Conservation (phyloP, 2,329 filamentous ascomycete genomes). For the Lecanicillium sp. region DNA sequence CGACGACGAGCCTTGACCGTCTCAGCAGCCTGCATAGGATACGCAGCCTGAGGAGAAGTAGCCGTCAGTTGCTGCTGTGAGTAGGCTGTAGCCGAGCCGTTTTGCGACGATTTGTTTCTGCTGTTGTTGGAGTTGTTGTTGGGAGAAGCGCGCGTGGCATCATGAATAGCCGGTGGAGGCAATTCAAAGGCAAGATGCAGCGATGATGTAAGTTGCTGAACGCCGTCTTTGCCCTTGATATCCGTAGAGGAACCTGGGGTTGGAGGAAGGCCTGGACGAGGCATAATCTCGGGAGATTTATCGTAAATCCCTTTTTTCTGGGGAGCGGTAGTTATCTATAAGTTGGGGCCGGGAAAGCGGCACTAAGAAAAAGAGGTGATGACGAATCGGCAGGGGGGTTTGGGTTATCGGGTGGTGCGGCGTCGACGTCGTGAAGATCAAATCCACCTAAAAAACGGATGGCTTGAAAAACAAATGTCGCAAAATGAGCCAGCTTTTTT, state of each 20-base stretch:
- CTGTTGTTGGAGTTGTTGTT: constrained; percentile 10
- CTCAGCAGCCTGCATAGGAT: constrained; percentile 40
- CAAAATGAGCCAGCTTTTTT: too few species aligned
- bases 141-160: constrained; percentile 36
- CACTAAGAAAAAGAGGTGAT: not conserved
- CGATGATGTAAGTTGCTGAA: constrained; percentile 46
- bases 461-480: too few species aligned
- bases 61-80: constrained; percentile 11
- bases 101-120: not conserved
- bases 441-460: too few species aligned
- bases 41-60: constrained; percentile 21
- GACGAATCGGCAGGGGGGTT: not conserved
- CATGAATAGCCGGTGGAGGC: constrained; percentile 64
- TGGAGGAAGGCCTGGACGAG: constrained; percentile 56
- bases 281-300: constrained; percentile 38
- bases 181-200: constrained; percentile 66
- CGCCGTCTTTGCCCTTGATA: constrained; percentile 63
- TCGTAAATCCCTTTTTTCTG: not conserved
- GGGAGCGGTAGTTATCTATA: not conserved
- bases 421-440: too few species aligned
- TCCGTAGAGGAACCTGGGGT: constrained; percentile 77
- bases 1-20: constrained; percentile 46
- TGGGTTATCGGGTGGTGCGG: not conserved
- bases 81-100: not conserved
- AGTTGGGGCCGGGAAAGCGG: too few species aligned